phyloP scores from a whole-genome alignment of 768 basidiomycete species.

The Boletus coccyginus region DNA sequence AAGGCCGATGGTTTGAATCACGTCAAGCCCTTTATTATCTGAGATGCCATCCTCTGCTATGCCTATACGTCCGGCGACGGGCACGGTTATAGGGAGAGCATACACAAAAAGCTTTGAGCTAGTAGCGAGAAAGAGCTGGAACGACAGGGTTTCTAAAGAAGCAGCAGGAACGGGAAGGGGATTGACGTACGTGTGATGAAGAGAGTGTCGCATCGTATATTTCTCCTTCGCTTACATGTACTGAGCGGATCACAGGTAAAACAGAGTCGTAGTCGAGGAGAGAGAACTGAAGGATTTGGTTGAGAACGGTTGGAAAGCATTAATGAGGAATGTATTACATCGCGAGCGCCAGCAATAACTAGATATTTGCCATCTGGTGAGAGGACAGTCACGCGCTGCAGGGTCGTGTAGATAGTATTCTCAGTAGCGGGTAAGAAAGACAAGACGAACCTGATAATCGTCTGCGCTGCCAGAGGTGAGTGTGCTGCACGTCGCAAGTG shows the following conservation, averaged over 20 bases:
- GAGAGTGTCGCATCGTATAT: constrained; percentile 88
- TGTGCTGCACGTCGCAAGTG: constrained; percentile 53
- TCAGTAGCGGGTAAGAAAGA: neutral
- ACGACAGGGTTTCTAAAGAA: neutral
- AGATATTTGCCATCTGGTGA: constrained; percentile 66
- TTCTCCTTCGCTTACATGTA: constrained; percentile 64
- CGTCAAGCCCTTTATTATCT: constrained; percentile 31
- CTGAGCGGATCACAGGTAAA: constrained; percentile 42
- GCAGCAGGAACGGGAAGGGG: neutral
- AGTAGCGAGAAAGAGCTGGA: constrained; percentile 64
- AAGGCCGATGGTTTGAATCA: constrained; percentile 51
- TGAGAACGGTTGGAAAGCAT: constrained; percentile 12
- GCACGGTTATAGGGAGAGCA: constrained; percentile 38
- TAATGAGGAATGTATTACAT: constrained; percentile 44
- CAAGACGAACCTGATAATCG: constrained; percentile 79
- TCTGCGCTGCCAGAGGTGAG: constrained; percentile 58
- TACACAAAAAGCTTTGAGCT: constrained; percentile 66
- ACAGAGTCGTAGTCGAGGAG: constrained; percentile 67
- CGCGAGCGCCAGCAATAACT: constrained; percentile 69
- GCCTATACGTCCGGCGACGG: no score
- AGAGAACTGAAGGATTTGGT: constrained; percentile 44
- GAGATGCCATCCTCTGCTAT: constrained; percentile 15
- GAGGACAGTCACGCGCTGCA: constrained; percentile 80
- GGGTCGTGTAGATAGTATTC: constrained; percentile 4
- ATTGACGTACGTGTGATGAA: constrained; percentile 48